Percentiles rank a stretch among this genome's conserved stretches.
phyloP scores from a whole-genome alignment of 2,329 filamentous ascomycete species.

The Xylariaceae sp. region DNA sequence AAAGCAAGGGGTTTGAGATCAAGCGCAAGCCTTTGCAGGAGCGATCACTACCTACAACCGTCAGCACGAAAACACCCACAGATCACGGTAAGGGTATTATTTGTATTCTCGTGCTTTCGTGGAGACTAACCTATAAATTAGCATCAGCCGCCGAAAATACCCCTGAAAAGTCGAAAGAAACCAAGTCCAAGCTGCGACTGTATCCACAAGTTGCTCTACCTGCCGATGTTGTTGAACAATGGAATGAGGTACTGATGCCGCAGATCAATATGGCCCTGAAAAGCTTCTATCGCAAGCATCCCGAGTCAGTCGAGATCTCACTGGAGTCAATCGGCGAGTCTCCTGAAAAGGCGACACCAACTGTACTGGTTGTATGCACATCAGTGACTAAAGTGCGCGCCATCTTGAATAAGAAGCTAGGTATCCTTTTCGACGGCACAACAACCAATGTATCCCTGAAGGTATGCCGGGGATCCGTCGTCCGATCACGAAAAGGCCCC shows the following conservation, averaged over 20 bases:
- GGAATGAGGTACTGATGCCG: conserved; percentile 66
- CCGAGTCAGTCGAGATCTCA: conserved; percentile 73
- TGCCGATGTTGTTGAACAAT: conserved; percentile 60
- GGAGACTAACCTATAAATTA: conserved; percentile 15
- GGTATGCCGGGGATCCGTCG: conserved; percentile 64
- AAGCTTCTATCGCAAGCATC: conserved; percentile 65
- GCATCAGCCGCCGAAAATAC: conserved; percentile 16
- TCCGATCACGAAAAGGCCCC: conserved; percentile 51
- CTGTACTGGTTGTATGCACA: conserved; percentile 70
- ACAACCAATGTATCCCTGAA: conserved; percentile 60
- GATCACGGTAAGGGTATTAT: conserved; percentile 16
- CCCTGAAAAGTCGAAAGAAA: conserved; percentile 20
- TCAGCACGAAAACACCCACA: conserved; percentile 9
- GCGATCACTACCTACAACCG: conserved; percentile 5
- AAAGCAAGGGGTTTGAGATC: conserved; percentile 4
- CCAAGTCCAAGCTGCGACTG: conserved; percentile 45
- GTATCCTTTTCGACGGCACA: conserved; percentile 55
- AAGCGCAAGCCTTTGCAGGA: conserved; percentile 14
- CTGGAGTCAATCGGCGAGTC: conserved; percentile 69
- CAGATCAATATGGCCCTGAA: conserved; percentile 67
- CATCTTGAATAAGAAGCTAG: conserved; percentile 64
- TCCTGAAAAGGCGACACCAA: conserved; percentile 60
- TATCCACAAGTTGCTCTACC: conserved; percentile 56
- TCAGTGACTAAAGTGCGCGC: conserved; percentile 68
- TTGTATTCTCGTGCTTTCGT: conserved; percentile 4